Base-by-base conservation (phyloP, 345 rosid genomes). In the Carallia brachiata region DNA sequence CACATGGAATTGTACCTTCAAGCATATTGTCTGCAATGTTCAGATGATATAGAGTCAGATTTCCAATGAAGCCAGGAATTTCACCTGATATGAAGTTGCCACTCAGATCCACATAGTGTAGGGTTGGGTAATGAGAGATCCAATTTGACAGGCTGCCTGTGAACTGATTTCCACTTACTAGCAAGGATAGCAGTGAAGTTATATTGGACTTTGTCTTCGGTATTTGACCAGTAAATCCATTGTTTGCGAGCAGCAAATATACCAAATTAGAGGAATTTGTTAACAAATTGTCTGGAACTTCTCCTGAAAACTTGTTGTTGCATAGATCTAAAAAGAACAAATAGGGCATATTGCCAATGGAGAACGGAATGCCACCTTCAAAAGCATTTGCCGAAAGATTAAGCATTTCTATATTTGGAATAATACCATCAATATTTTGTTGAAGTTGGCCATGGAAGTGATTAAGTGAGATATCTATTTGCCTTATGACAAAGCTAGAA, bases 311-410 rank as follows among this genome's bases (percentile, higher is more conserved):
- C 2, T 48, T 28, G 36, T 65, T 65, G 30, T 48, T 6, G n/a
- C 57, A 65, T 39, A 65, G 52, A 31, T 65, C 68, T 37, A 65
- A 57, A 65, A 30, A 7, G 31, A 6, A 30, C 4, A 65, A 19
- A 12, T 6, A 9, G 31, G 2, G 5, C 36, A 65, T 65, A 40
- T 28, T 27, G 31, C 57, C 57, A 31, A 65, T 28, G 16, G 68
- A 65, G 18, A 57, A 48, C 30, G 57, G 57, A 65, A 65, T 1
- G 31, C 31, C 28, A 65, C 68, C 68, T 16, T 48, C 40, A 50
- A 65, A 65, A 65, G 15, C 16, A 48, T 65, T 65, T 27, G 15
- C 31, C 18, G 68, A 65, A 6, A 65, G 6, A 57, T 50, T 65
- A 13, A 65, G 1, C 18, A 17, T 16, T n/a, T 1, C 0, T 65